Evolutionary conservation across 2,329 filamentous ascomycete genomes (phyloP).

Genomic region (Colletotrichum cuscutae): DNA sequence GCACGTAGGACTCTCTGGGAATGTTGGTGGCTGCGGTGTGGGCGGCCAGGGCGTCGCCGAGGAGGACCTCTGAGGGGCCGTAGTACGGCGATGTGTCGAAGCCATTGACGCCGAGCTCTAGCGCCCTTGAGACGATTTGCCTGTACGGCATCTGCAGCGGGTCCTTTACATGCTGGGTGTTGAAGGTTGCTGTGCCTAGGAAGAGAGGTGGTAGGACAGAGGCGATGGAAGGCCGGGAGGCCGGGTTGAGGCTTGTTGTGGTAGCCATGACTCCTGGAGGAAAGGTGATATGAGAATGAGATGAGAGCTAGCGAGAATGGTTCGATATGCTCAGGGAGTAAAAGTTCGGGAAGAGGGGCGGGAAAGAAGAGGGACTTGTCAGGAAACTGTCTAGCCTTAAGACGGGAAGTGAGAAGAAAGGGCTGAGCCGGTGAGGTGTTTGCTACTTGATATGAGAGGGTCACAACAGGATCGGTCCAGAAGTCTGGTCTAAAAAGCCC

Average conservation of each 20-base stretch:
- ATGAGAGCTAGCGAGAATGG: background rate
- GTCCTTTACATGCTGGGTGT: slow-evolving; percentile 76
- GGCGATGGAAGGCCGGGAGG: slow-evolving; percentile 15
- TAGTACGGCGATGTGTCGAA: slow-evolving; percentile 35
- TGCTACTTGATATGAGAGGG: slow-evolving; percentile 20
- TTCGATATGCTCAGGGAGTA: background rate
- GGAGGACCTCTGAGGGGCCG: slow-evolving; percentile 30
- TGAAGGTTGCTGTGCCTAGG: slow-evolving; percentile 91
- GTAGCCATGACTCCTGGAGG: slow-evolving; percentile 4
- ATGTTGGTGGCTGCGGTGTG: slow-evolving; percentile 62
- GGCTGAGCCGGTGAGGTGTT: background rate
- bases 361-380: background rate
- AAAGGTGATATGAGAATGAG: background rate
- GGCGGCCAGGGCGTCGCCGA: slow-evolving; percentile 57
- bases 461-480: background rate
- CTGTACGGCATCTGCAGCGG: slow-evolving; percentile 33
- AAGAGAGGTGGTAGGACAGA: slow-evolving; percentile 79
- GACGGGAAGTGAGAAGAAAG: background rate
- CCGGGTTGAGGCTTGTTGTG: slow-evolving; percentile 18
- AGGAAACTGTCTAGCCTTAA: background rate
- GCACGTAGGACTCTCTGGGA: slow-evolving; percentile 43
- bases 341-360: background rate
- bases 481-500: slow-evolving; percentile 3
- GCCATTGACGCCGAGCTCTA: slow-evolving; percentile 29
- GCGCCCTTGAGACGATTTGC: slow-evolving; percentile 27